A percentile compares a stretch with the other conserved stretches of the same genome.
Conservation (phyloP, 495 filamentous ascomycete species). For the Lasiosphaeria ovina region DNA sequence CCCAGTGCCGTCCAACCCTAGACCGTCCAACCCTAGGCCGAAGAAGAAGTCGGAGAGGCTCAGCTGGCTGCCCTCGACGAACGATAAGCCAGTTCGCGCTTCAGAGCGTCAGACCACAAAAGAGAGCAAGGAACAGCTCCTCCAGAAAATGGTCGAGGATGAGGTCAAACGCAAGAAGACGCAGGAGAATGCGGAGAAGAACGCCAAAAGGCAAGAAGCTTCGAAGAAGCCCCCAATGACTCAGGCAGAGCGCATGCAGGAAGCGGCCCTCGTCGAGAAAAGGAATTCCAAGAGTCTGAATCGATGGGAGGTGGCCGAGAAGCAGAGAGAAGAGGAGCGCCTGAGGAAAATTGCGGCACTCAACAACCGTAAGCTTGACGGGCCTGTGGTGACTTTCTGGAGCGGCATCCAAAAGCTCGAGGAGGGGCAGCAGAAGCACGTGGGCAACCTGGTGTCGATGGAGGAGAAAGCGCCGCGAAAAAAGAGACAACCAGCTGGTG, state of each 20-base stretch:
- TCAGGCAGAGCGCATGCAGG: conserved; percentile 79
- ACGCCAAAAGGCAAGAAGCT: conserved; percentile 73
- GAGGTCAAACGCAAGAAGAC: conserved; percentile 76
- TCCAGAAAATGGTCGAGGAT: conserved; percentile 77
- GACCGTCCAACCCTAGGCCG: conserved; percentile 62
- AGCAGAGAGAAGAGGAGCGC: conserved; percentile 77
- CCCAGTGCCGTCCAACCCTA: conserved; percentile 40
- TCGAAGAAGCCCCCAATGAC: conserved; percentile 77
- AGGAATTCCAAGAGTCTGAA: conserved; percentile 88
- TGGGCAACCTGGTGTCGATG: conserved; percentile 66
- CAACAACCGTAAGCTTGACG: conserved; percentile 79
- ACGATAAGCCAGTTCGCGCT: conserved; percentile 76
- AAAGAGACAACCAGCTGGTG: conserved; percentile 43
- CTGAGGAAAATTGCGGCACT: conserved; percentile 77
- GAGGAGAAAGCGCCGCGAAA: conserved; percentile 49
- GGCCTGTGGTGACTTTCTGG: conserved; percentile 89
- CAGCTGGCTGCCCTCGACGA: conserved; percentile 79
- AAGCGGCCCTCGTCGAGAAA: conserved; percentile 80
- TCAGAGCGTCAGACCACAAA: conserved; percentile 82
- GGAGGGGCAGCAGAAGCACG: conserved; percentile 71
- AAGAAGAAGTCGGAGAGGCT: conserved; percentile 92
- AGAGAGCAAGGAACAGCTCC: conserved; percentile 77
- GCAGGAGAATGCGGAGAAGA: conserved; percentile 82
- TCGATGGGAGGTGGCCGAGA: conserved; percentile 90
- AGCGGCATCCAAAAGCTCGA: conserved; percentile 79